phyloP scores from a whole-genome alignment of 192 early-diverging fungal genomes.

The Umbelopsis isabellina region DNA sequence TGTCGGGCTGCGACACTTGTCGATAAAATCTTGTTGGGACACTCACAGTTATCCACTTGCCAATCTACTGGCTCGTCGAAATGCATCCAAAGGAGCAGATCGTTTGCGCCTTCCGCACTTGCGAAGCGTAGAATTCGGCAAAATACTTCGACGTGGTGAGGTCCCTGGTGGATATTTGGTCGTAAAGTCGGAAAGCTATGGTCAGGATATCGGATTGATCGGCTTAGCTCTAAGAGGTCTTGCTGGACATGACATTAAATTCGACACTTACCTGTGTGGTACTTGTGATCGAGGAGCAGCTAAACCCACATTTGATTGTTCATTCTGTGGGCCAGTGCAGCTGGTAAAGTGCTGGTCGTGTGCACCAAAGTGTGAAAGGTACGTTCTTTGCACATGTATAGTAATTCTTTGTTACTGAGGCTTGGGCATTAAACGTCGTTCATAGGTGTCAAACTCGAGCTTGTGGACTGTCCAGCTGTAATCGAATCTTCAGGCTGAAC shows the following conservation, averaged over 20 bases:
- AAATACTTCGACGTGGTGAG: conserved; percentile 16
- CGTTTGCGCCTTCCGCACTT: conserved; percentile 17
- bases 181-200: conserved; percentile 18
- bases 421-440: background rate
- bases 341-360: conserved; percentile 17
- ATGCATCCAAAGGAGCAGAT: background rate
- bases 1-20: conserved; percentile 10
- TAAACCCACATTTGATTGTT: conserved; percentile 23
- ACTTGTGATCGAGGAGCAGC: conserved; percentile 20
- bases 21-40: conserved; percentile 15
- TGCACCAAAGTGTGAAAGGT: conserved; percentile 27
- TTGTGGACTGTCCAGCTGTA: background rate
- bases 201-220: conserved; percentile 25
- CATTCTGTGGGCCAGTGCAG: conserved; percentile 21
- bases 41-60: conserved; percentile 22
- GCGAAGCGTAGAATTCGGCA: conserved; percentile 15
- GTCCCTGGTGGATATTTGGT: conserved; percentile 18
- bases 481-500: background rate
- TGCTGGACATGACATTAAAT: conserved; percentile 28
- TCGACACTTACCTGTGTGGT: conserved; percentile 25
- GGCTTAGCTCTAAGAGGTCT: conserved; percentile 15
- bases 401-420: background rate
- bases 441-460: conserved; percentile 12
- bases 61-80: conserved; percentile 14
- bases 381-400: background rate